Evolutionary conservation across 129 eudicot species (phyloP).

Genomic region (Mikania micrantha): DNA sequence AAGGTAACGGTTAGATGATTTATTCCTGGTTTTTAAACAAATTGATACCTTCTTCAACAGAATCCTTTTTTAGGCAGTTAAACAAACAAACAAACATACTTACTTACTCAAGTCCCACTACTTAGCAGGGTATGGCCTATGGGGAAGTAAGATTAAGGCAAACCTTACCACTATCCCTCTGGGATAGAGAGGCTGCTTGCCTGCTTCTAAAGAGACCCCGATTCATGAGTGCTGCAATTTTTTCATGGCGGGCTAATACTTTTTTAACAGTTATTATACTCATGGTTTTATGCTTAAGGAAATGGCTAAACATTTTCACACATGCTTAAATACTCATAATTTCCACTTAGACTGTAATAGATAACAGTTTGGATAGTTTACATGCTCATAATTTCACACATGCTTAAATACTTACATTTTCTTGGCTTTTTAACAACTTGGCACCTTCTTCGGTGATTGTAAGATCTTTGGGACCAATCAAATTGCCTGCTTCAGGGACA

Average conservation of each 20-base stretch:
- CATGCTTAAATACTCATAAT: neutral
- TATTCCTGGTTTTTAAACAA: conserved; percentile 28
- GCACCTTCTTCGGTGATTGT: conserved; percentile 12
- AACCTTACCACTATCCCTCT: too few relatives aligned
- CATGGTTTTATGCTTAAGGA: neutral
- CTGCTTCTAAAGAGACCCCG: too few relatives aligned
- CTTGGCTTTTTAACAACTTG: conserved; percentile 27
- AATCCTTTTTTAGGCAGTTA: neutral
- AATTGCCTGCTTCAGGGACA: conserved; percentile 25
- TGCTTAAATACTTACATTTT: too few relatives aligned
- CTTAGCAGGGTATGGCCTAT: too few relatives aligned
- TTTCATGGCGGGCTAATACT: too few relatives aligned
- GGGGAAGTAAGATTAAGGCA: too few relatives aligned
- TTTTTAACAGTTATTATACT: neutral
- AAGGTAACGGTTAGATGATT: conserved; percentile 5
- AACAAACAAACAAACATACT: too few relatives aligned
- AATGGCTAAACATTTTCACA: neutral
- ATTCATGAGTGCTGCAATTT: too few relatives aligned
- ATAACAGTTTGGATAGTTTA: conserved; percentile 23
- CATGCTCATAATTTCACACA: conserved; percentile 41
- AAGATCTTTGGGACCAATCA: conserved; percentile 16
- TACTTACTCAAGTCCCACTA: too few relatives aligned
- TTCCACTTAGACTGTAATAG: conserved; percentile 9
- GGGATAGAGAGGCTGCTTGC: too few relatives aligned
- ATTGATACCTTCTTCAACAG: conserved; percentile 16